Evolutionary conservation across 176 grass and related monocot genomes (phyloP).

Genomic region (maize (Zea mays)): Zm-B73-REFERENCE-NAM-5.0 NC_050100.1:25260001-25260500

Average conservation of each 20-base stretch:
- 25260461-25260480: neutral
- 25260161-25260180: neutral
- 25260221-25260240: neutral
- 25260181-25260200: constrained; percentile 5
- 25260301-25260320: constrained; percentile 4
- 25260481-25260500: constrained; percentile 21
- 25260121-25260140: neutral
- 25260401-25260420: constrained; percentile 3
- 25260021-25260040: neutral
- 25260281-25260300: neutral
- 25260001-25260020: constrained; percentile 98
- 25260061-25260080: constrained; percentile 3
- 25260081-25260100: neutral
- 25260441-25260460: neutral
- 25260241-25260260: neutral
- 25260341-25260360: neutral
- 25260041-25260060: neutral
- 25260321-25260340: neutral
- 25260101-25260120: neutral
- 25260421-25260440: neutral
- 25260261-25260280: neutral
- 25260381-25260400: neutral
- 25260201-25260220: neutral
- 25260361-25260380: constrained; percentile 11
- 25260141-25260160: neutral